Percentiles rank a stretch among this genome's conserved stretches.
Evolutionary conservation across 495 filamentous ascomycete species (phyloP).

Genomic region (Aspergillus wentii): DNA sequence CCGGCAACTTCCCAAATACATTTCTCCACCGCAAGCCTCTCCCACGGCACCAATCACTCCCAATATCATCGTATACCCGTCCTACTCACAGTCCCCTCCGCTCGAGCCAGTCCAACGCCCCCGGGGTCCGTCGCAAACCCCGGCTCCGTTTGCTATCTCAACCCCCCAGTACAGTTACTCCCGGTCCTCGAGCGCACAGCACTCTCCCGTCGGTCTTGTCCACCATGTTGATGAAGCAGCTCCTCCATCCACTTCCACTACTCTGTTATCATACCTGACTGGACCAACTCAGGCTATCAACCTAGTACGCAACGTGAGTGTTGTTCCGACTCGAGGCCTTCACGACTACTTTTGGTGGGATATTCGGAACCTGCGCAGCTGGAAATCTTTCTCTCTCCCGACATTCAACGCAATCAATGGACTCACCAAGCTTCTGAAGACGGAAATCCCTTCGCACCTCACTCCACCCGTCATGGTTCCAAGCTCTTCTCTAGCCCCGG

Average conservation of each 20-base stretch:
- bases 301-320: slow-evolving; percentile 75
- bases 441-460: slow-evolving; percentile 57
- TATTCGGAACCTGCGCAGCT: slow-evolving; percentile 76
- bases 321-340: slow-evolving; percentile 60
- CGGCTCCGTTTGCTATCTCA: slow-evolving; percentile 31
- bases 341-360: slow-evolving; percentile 94
- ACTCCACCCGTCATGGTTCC: slow-evolving; percentile 55
- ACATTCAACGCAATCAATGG: slow-evolving; percentile 70
- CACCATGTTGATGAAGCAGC: slow-evolving; percentile 27
- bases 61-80: slow-evolving; percentile 37
- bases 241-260: slow-evolving; percentile 58
- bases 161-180: slow-evolving; percentile 38
- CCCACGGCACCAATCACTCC: slow-evolving; percentile 43
- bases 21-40: slow-evolving; percentile 41
- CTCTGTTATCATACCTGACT: slow-evolving; percentile 72
- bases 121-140: slow-evolving; percentile 25
- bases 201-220: slow-evolving; percentile 44
- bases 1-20: slow-evolving; percentile 68
- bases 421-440: slow-evolving; percentile 68
- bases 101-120: slow-evolving; percentile 12
- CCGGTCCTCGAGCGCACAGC: slow-evolving; percentile 34
- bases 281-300: slow-evolving; percentile 72
- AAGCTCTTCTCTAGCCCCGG: slow-evolving; percentile 55
- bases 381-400: slow-evolving; percentile 68
- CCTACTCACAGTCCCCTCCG: slow-evolving; percentile 19